Conservation (phyloP, 2,329 filamentous ascomycete genomes). For the Phialocephala sp. region DNA sequence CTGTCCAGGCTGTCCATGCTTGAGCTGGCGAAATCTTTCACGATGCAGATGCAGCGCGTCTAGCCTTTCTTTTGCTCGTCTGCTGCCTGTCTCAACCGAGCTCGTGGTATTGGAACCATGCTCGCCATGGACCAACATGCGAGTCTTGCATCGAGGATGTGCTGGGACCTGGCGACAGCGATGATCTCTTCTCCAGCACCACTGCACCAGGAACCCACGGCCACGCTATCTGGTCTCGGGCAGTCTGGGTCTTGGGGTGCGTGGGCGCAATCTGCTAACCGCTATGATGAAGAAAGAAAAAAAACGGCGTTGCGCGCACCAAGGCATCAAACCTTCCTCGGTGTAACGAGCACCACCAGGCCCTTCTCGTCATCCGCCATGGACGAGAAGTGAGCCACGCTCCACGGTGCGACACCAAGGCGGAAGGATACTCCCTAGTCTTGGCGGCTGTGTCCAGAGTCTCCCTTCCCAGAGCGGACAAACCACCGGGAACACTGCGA, state of each 20-base stretch:
- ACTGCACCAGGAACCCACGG: not conserved
- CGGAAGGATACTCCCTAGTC: not conserved
- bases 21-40: not conserved
- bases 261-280: not conserved
- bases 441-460: not conserved
- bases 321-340: not conserved
- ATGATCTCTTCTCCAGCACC: not conserved
- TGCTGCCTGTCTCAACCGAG: constrained; percentile 8
- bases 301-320: not conserved
- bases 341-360: not conserved
- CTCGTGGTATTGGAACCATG: not conserved
- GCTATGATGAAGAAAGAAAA: constrained; percentile 9
- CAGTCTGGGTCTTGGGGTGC: not conserved
- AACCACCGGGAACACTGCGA: too few species aligned
- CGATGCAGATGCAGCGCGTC: too few species aligned
- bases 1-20: not conserved
- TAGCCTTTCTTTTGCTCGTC: not conserved
- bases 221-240: not conserved
- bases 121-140: not conserved
- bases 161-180: not conserved
- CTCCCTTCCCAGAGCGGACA: not conserved
- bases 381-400: not conserved
- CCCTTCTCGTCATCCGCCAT: not conserved
- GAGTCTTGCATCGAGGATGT: not conserved
- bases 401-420: not conserved